Percentiles rank a stretch among this genome's conserved stretches.
Conservation (phyloP, 768 basidiomycete genomes). For the Tulasnella sp. region DNA sequence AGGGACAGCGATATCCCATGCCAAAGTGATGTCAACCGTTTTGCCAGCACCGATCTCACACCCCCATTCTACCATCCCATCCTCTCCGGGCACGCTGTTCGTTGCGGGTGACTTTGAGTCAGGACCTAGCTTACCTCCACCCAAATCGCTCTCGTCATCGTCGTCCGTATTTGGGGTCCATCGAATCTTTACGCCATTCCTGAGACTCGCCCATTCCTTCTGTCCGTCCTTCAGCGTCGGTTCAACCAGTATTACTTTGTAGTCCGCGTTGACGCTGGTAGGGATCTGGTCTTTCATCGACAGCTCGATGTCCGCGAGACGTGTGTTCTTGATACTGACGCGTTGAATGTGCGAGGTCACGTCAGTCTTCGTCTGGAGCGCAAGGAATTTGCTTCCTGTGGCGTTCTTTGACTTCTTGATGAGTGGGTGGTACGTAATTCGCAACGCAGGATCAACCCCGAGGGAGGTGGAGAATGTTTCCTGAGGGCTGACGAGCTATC, state of each 20-base stretch:
- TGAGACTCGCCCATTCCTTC: too few relatives aligned
- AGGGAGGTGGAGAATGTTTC: slow-evolving; percentile 18
- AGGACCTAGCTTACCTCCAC: too few relatives aligned
- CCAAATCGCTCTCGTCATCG: too few relatives aligned
- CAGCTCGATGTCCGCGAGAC: background rate
- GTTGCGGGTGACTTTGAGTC: too few relatives aligned
- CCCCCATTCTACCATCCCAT: too few relatives aligned
- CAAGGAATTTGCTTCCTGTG: background rate
- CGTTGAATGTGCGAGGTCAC: slow-evolving; percentile 14
- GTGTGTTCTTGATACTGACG: slow-evolving; percentile 18
- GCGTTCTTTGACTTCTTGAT: slow-evolving; percentile 4
- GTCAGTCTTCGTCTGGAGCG: slow-evolving; percentile 11
- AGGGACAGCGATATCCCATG: too few relatives aligned
- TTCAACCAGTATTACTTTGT: slow-evolving; percentile 15
- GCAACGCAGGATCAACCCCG: slow-evolving; percentile 19
- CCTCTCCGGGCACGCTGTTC: too few relatives aligned
- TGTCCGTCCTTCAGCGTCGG: background rate
- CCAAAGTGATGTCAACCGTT: too few relatives aligned
- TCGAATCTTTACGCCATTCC: too few relatives aligned
- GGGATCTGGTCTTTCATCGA: slow-evolving; percentile 18
- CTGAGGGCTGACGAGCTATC: slow-evolving; percentile 6
- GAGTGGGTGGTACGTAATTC: slow-evolving; percentile 18
- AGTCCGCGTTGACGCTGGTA: slow-evolving; percentile 12
- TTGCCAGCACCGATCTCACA: too few relatives aligned
- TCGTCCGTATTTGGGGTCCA: too few relatives aligned